Evolutionary conservation across 495 filamentous ascomycete genomes (phyloP).

Genomic region (Aspergillus campestris): DNA sequence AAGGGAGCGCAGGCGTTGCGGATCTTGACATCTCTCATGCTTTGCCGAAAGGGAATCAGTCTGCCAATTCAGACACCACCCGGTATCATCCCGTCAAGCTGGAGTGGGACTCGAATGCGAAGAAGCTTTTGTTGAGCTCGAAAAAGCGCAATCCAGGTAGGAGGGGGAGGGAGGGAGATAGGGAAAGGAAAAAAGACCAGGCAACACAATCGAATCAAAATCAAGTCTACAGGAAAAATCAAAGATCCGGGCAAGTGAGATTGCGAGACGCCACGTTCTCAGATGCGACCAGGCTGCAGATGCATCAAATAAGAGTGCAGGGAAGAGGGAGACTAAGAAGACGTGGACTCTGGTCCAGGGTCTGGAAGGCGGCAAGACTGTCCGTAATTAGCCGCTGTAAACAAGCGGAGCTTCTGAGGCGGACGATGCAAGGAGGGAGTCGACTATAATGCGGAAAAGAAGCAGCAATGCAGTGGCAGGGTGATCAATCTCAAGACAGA

Average conservation of each 20-base stretch:
- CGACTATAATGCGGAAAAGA: not conserved
- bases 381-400: too few relatives aligned
- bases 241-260: not conserved
- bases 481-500: too few relatives aligned
- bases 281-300: conserved; percentile 5
- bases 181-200: not conserved
- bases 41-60: conserved; percentile 15
- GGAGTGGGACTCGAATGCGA: not conserved
- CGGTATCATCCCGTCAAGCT: conserved; percentile 25
- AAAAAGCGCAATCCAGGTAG: not conserved
- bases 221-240: not conserved
- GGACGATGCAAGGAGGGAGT: too few relatives aligned
- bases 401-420: too few relatives aligned
- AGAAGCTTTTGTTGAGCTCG: conserved; percentile 2
- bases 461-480: not conserved
- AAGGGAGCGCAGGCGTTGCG: conserved; percentile 46
- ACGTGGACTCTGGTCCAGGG: too few relatives aligned
- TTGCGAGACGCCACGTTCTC: conserved; percentile 10
- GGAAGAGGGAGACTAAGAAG: not conserved
- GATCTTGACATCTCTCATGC: conserved; percentile 57
- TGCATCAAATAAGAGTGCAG: conserved; percentile 1
- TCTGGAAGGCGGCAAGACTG: not conserved
- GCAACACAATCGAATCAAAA: not conserved
- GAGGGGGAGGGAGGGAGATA: not conserved
- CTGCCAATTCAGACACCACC: conserved; percentile 13